Base-by-base conservation (phyloP, 192 early-diverging fungal genomes). In the Backusella circina region DNA sequence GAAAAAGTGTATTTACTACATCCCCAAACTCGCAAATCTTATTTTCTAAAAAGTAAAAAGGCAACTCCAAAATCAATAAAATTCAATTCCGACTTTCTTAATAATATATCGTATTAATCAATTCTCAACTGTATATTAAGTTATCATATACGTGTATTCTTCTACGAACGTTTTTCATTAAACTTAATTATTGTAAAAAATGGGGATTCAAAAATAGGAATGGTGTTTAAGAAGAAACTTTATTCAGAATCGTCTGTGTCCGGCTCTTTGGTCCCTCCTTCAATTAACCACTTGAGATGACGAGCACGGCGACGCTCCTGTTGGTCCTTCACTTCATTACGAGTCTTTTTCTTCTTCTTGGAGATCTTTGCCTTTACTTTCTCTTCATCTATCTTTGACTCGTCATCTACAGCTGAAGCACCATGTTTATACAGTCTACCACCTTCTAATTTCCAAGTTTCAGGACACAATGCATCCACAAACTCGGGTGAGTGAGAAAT, bases 401-500 rank as follows among this genome's bases (percentile, higher is more conserved):
- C 70, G 31, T 85, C 86, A 32, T 86, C 82, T 6, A 77, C 82
- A 23, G 83, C 76, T 7, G 84, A 79, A 64, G 84, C 79, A 51
- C 86, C 84, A 15, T 81, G 70, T 28, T 81, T 82, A 54, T 80
- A 79, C n/a, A 88, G 57, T 18, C 71, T 47, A 68, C 92, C 92
- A 41, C 78, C 85, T 31, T 88, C 86, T 41, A 93, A 84, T 64
- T 83, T 78, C 93, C 93, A 94, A 35, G 82, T 83, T 78, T 94
- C 93, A 16, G 88, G 87, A 74, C 90, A 93, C 33, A 92, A 76
- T 33, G 90, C 88, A 31, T 74, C 78, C 38, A 91, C 85, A 83
- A 94, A 94, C 78, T 94, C 92, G 64, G 84, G 80, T 75, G 88
- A 90, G 88, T 94, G 93, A 67, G 93, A 92, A 83, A 94, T 93